phyloP scores from a whole-genome alignment of 345 rosid species.

The Populus davidiana region DNA sequence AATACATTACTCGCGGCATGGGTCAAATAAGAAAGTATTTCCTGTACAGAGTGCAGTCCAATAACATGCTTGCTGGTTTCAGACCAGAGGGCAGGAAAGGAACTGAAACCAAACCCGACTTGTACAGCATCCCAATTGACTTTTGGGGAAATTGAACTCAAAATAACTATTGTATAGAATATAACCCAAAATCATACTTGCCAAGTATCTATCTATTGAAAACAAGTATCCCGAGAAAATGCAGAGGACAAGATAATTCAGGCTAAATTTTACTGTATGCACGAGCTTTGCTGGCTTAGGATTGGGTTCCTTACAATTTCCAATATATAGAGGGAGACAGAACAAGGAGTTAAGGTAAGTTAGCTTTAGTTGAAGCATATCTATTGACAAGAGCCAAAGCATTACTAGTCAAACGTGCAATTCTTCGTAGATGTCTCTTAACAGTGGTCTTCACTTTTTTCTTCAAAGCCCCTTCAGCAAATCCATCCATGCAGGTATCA shows the following conservation, averaged over 20 bases:
- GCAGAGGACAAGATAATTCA: not conserved
- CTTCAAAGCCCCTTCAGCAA: slow-evolving; percentile 6
- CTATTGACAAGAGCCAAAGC: slow-evolving; percentile 50
- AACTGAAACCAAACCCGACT: not conserved
- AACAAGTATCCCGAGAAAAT: not conserved
- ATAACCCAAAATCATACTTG: not conserved
- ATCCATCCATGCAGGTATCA: slow-evolving; percentile 53
- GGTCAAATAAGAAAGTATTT: not conserved
- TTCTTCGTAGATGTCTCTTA: slow-evolving; percentile 35
- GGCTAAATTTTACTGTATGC: not conserved
- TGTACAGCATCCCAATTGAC: not conserved
- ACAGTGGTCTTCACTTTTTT: slow-evolving; percentile 32
- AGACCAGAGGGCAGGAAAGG: not conserved
- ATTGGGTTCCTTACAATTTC: not conserved
- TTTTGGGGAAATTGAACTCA: not conserved
- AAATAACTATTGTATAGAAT: not conserved
- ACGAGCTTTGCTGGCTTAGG: not conserved
- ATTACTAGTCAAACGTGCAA: slow-evolving; percentile 54
- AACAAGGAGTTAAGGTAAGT: not conserved
- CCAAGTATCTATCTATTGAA: not conserved
- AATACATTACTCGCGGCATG: no score
- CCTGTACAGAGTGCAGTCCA: not conserved
- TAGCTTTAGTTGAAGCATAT: slow-evolving; percentile 33
- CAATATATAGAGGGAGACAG: not conserved
- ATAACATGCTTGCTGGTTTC: not conserved